Evolutionary conservation across 2,329 filamentous ascomycete genomes (phyloP), one percentile per base, ranked within the genome.

Genomic region (Lasiodiplodia sp.): DNA sequence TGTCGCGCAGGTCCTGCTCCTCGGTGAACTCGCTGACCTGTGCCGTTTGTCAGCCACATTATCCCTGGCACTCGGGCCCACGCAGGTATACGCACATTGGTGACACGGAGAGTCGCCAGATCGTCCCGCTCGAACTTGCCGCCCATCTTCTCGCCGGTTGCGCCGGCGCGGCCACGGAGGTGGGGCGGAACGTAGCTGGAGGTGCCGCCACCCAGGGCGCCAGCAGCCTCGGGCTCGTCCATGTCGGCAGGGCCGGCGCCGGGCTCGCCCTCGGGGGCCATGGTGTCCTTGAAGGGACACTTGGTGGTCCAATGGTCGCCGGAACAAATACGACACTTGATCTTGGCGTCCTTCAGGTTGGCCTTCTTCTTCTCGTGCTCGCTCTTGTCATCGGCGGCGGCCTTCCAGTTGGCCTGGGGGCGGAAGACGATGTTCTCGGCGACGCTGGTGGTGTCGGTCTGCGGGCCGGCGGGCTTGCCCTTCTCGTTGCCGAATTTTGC

Each of bases 211-310:
- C 89, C 90, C 31, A 89, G 83, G 37, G 83, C 86, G 69, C 89
- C 91, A 55, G 73, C 75, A 37, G 76, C 75, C 25, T 80, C 83
- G 62, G 81, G 81, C 28, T 82, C 85, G 60, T 80, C 82, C 34
- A 82, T 85, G 55, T 86, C 86, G 28, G 81, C 81, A 18, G 77
- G 72, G 71, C 82, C 86, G 25, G 79, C 78, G 49, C 78, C 79
- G 18, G 75, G 74, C 71, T 82, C 83, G 72, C 83, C 83, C 70
- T 94, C 89, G 47, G 92, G 96, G 44, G 95, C 94, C 94, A 99
- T 97, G 76, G 95, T 99, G 81, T 98, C 96, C 87, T 98, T 99
- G 91, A 97, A 99, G 44, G 96, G 96, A 89, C 96, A 99, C 81
- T 96, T 91, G 74, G 95, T 95, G 52, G 96, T 99, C 87, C 98